phyloP scores from a whole-genome alignment of 805 yeast species.

The Kregervanrija fluxuum region DNA sequence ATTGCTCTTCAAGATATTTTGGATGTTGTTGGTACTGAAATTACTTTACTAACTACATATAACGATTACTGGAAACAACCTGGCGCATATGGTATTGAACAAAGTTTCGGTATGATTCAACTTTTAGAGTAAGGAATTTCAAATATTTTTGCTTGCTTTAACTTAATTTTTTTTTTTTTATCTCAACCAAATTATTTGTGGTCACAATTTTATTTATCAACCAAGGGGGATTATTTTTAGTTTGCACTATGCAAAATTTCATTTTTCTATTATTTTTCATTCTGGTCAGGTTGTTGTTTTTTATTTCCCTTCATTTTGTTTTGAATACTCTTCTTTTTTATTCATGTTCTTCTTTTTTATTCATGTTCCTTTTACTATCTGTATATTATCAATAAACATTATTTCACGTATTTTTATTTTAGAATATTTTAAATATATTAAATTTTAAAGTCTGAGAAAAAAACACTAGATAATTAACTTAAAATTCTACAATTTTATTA shows the following conservation, averaged over 20 bases:
- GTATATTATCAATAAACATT: background rate
- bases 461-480: background rate
- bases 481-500: constrained; percentile 46
- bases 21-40: constrained; percentile 47
- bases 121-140: constrained; percentile 10
- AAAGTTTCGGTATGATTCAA: constrained; percentile 66
- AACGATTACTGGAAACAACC: constrained; percentile 85
- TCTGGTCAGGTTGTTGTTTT: no score
- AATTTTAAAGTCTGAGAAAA: background rate
- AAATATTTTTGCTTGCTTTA: background rate
- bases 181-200: background rate
- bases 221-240: no score
- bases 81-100: constrained; percentile 81
- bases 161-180: background rate
- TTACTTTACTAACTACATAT: constrained; percentile 71
- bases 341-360: background rate
- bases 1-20: constrained; percentile 62
- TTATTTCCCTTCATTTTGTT: no score
- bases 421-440: background rate
- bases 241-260: no score
- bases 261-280: no score
- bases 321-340: no score
- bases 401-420: background rate
- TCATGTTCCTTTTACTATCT: background rate
- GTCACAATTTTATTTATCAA: background rate